A percentile compares a stretch with the other conserved stretches of the same genome.
phyloP scores from a whole-genome alignment of 2,329 filamentous ascomycete genomes.

The Colletotrichum siamense region DNA sequence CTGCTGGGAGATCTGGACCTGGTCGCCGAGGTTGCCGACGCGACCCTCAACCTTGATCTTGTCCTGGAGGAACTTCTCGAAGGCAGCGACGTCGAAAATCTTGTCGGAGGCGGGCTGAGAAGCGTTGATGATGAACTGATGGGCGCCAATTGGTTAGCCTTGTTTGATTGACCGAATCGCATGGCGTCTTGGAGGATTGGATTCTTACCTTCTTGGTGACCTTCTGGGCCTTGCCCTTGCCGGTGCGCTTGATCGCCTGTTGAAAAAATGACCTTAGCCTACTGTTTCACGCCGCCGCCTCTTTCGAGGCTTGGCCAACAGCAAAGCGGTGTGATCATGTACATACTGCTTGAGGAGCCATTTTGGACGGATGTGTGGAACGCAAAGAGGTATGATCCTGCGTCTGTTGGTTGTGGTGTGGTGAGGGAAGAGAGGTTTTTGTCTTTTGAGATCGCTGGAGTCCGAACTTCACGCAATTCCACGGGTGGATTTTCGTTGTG shows the following conservation, averaged over 20 bases:
- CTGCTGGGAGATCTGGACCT: slow-evolving; percentile 85
- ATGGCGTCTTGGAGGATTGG: not conserved
- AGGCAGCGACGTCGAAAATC: slow-evolving; percentile 99
- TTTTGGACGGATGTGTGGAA: slow-evolving; percentile 59
- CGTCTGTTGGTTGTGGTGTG: slow-evolving; percentile 53
- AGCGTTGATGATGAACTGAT: slow-evolving; percentile 98
- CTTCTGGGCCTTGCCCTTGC: slow-evolving; percentile 73
- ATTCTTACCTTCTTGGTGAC: slow-evolving; percentile 80
- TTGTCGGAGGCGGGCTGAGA: slow-evolving; percentile 98
- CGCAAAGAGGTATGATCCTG: slow-evolving; percentile 84
- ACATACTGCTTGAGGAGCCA: slow-evolving; percentile 92
- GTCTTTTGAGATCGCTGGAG: slow-evolving; percentile 9
- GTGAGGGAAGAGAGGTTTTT: slow-evolving; percentile 9
- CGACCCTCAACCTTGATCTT: slow-evolving; percentile 99
- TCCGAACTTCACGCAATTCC: slow-evolving; percentile 9
- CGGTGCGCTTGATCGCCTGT: slow-evolving; percentile 64
- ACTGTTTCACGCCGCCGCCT: slow-evolving; percentile 77
- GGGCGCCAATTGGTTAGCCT: not conserved
- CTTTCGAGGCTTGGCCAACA: slow-evolving; percentile 71
- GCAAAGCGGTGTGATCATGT: slow-evolving; percentile 81
- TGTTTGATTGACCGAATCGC: not conserved
- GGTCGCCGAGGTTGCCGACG: slow-evolving; percentile 96
- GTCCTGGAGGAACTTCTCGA: slow-evolving; percentile 99
- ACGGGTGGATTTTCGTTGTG: slow-evolving; percentile 10
- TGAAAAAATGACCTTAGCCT: slow-evolving; percentile 83